phyloP scores from a whole-genome alignment of 306 rosid species.

The Herpetospermum pedunculosum region DNA sequence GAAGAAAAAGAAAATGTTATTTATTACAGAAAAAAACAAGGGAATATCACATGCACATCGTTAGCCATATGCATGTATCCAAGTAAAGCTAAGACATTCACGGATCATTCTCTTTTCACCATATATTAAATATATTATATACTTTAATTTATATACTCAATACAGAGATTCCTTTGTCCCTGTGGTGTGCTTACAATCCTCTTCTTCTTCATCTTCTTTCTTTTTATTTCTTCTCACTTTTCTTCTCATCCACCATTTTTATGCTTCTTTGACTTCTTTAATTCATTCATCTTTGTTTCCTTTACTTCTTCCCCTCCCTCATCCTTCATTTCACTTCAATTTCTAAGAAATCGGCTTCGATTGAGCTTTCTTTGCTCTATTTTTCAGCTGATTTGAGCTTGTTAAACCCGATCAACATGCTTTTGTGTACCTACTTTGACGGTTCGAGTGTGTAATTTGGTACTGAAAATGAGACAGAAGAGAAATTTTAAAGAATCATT shows the following conservation, averaged over 20 bases:
- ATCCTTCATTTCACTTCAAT: not conserved
- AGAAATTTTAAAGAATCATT: too few relatives aligned
- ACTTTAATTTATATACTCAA: too few relatives aligned
- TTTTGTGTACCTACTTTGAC: not conserved
- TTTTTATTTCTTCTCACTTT: not conserved
- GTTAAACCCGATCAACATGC: not conserved
- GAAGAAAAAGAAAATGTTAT: too few relatives aligned
- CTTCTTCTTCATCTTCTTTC: not conserved
- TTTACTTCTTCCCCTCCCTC: not conserved
- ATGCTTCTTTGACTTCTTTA: not conserved
- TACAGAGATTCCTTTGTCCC: conserved; percentile 13
- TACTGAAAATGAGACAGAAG: not conserved
- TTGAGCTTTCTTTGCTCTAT: not conserved
- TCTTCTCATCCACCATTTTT: not conserved
- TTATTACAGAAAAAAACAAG: too few relatives aligned
- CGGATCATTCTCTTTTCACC: too few relatives aligned
- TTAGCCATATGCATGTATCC: too few relatives aligned
- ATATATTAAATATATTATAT: too few relatives aligned
- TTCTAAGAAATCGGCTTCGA: conserved; percentile 6
- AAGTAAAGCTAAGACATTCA: too few relatives aligned
- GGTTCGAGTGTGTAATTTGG: not conserved
- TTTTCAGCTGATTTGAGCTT: not conserved
- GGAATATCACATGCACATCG: too few relatives aligned
- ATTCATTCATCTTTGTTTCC: not conserved
- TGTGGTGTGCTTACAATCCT: conserved; percentile 16